phyloP scores from a whole-genome alignment of 768 basidiomycete species.

The Stropharia rugosoannulata region DNA sequence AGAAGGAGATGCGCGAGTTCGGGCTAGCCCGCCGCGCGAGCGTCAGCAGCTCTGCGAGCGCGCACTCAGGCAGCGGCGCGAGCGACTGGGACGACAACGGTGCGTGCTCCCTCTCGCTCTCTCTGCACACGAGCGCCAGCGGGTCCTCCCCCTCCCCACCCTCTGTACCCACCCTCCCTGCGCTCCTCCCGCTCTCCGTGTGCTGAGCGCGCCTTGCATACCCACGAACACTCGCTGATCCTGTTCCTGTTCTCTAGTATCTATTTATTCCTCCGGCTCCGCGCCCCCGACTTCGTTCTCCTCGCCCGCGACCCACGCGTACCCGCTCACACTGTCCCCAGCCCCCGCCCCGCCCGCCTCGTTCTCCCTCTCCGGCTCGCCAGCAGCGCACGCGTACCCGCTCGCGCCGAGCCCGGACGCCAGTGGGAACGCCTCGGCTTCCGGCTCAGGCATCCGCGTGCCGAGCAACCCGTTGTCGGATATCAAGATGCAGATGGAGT shows the following conservation, averaged over 20 bases:
- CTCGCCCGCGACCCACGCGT: slow-evolving; percentile 60
- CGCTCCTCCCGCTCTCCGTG: neutral
- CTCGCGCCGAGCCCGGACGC: neutral
- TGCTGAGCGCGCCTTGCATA: neutral
- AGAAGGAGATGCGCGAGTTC: slow-evolving; percentile 62
- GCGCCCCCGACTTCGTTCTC: slow-evolving; percentile 65
- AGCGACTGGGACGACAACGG: slow-evolving; percentile 86
- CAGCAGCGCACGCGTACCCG: neutral
- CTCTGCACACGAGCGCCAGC: slow-evolving; percentile 5
- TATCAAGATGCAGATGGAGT: slow-evolving; percentile 45
- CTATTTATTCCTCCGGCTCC: slow-evolving; percentile 58
- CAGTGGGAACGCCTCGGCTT: slow-evolving; percentile 11
- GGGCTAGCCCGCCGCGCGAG: slow-evolving; percentile 31
- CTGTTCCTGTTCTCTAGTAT: slow-evolving; percentile 29
- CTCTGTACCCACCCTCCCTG: neutral
- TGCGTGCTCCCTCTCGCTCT: slow-evolving; percentile 36
- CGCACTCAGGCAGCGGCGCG: slow-evolving; percentile 52
- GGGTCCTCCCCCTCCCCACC: neutral
- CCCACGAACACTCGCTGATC: neutral
- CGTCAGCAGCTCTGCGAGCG: slow-evolving; percentile 56
- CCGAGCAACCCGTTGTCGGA: slow-evolving; percentile 74
- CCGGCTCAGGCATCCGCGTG: slow-evolving; percentile 65
- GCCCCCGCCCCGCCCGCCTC: neutral
- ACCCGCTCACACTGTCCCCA: slow-evolving; percentile 41
- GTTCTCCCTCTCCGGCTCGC: neutral